Evolutionary conservation across 192 early-diverging fungal genomes (phyloP).

Genomic region (Linnemannia hyalina): DNA sequence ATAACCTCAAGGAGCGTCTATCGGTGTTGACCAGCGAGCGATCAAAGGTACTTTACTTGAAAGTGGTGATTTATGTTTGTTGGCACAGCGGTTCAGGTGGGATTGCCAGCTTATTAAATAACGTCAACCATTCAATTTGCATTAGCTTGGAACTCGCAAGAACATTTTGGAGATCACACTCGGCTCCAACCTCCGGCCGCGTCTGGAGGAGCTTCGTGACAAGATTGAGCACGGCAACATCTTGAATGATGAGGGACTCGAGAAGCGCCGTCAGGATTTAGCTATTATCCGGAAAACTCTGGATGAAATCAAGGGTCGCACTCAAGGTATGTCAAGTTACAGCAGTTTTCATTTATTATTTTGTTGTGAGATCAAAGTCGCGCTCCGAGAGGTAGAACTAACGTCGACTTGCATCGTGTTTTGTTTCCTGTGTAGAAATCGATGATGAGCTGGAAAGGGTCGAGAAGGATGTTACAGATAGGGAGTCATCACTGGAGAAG

Average conservation of each 20-base stretch:
- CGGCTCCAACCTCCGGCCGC: slow-evolving; percentile 74
- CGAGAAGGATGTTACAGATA: slow-evolving; percentile 28
- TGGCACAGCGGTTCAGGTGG: neutral
- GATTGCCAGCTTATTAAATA: neutral
- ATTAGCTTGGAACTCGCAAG: slow-evolving; percentile 78
- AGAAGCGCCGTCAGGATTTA: slow-evolving; percentile 45
- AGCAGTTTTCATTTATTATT: neutral
- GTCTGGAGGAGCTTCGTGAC: slow-evolving; percentile 74
- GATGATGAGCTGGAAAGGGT: slow-evolving; percentile 45
- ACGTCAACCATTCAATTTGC: neutral
- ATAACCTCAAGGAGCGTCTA: slow-evolving; percentile 69
- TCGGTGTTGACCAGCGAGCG: slow-evolving; percentile 65
- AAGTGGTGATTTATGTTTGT: neutral
- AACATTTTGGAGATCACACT: slow-evolving; percentile 82
- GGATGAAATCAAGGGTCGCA: slow-evolving; percentile 44
- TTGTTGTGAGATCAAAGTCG: neutral
- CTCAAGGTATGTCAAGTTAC: slow-evolving; percentile 42
- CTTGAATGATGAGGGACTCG: slow-evolving; percentile 61
- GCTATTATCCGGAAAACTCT: slow-evolving; percentile 29
- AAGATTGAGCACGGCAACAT: slow-evolving; percentile 67
- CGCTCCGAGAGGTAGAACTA: no score
- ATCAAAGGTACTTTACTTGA: slow-evolving; percentile 61
- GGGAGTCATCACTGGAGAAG: slow-evolving; percentile 40
- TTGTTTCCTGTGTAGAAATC: slow-evolving; percentile 45
- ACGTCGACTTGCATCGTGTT: neutral